Evolutionary conservation across 345 rosid species (phyloP).

Genomic region (Punica granatum): DNA sequence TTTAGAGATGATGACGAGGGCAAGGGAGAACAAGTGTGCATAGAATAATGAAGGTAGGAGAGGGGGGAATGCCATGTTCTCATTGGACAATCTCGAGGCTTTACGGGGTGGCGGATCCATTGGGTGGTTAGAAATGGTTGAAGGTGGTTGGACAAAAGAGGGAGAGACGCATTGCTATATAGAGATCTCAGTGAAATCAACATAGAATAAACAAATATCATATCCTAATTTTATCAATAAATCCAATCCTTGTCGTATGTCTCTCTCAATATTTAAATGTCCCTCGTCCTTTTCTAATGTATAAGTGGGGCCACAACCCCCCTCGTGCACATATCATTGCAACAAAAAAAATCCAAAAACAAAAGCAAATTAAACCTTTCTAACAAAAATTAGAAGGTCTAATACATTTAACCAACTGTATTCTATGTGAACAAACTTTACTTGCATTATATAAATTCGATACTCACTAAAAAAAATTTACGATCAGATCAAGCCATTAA

Average conservation of each 20-base stretch:
- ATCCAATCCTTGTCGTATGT: no score
- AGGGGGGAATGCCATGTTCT: conserved; percentile 19
- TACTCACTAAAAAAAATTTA: no score
- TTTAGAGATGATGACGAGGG: conserved; percentile 4
- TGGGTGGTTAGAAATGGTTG: conserved; percentile 93
- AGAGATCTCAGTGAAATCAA: background rate
- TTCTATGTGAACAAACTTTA: no score
- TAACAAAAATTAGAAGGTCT: background rate
- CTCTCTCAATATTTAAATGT: no score
- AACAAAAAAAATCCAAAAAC: conserved; percentile 5
- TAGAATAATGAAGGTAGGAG: conserved; percentile 12
- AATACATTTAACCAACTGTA: background rate
- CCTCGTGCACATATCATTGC: conserved; percentile 27
- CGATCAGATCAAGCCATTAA: no score
- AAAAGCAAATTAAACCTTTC: conserved; percentile 2
- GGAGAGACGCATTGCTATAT: conserved; percentile 21
- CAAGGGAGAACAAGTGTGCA: conserved; percentile 7
- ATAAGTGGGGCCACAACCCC: conserved; percentile 1
- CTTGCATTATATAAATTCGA: no score
- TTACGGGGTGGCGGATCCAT: conserved; percentile 11
- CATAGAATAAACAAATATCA: no score
- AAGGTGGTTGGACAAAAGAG: conserved; percentile 84
- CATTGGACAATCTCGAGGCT: conserved; percentile 23
- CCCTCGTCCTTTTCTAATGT: background rate
- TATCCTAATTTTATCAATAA: no score